phyloP scores from a whole-genome alignment of 2,329 filamentous ascomycete species.

The Drechslerella coelobrocha region DNA sequence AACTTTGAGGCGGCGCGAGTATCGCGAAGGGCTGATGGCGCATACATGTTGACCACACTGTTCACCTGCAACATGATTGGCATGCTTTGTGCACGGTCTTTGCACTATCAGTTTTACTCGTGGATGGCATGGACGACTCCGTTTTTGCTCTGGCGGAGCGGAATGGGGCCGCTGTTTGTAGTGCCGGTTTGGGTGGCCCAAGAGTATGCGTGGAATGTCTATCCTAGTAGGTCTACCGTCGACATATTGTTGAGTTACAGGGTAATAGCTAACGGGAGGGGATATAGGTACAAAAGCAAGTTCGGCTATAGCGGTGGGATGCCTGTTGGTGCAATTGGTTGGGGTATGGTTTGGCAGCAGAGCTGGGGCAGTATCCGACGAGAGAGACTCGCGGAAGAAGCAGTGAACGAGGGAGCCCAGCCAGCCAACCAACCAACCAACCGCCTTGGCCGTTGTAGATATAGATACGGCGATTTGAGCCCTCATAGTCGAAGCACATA shows the following conservation, averaged over 20 bases:
- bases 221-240: constrained; percentile 67
- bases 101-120: constrained; percentile 95
- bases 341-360: constrained; percentile 69
- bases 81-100: constrained; percentile 81
- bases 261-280: not conserved
- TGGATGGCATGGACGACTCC: constrained; percentile 90
- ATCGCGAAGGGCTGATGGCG: constrained; percentile 68
- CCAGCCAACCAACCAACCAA: no score
- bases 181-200: constrained; percentile 76
- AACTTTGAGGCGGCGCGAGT: constrained; percentile 54
- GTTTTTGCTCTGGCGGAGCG: constrained; percentile 81
- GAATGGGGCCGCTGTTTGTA: constrained; percentile 71
- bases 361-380: not conserved
- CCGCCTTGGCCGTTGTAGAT: not conserved
- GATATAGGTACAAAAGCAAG: constrained; percentile 63
- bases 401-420: not conserved
- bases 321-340: constrained; percentile 71
- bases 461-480: no score
- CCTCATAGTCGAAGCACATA: no score
- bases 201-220: constrained; percentile 94
- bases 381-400: not conserved
- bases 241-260: not conserved
- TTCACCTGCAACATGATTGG: constrained; percentile 79
- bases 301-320: constrained; percentile 72
- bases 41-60: constrained; percentile 76